A percentile compares a stretch with the other conserved stretches of the same genome.
Evolutionary conservation across 2,329 filamentous ascomycete species (phyloP).

Genomic region (Hyphodiscus sp.): DNA sequence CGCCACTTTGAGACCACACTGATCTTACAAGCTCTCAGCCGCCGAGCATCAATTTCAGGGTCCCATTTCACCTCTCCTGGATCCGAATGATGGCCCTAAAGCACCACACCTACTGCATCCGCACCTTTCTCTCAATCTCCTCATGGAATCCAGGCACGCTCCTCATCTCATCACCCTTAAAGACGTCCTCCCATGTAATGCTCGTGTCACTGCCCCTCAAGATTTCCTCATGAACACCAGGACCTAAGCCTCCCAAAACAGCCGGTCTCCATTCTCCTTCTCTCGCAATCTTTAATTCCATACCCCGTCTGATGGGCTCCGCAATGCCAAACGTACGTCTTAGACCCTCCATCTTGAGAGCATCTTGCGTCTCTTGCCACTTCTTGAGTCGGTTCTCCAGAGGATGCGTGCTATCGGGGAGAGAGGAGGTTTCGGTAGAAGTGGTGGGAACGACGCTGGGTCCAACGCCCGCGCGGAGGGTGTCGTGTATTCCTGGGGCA

Average conservation of each 20-base stretch:
- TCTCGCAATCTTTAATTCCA: conserved; percentile 88
- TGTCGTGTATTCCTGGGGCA: conserved; percentile 88
- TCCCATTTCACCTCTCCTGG: not conserved
- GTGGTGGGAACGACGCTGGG: conserved; percentile 48
- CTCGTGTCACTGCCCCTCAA: conserved; percentile 70
- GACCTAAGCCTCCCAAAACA: conserved; percentile 49
- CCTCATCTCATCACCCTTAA: conserved; percentile 68
- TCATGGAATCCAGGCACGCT: conserved; percentile 71
- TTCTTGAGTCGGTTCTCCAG: conserved; percentile 83
- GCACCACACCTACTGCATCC: conserved; percentile 47
- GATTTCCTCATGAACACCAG: conserved; percentile 80
- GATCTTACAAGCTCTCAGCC: conserved; percentile 16
- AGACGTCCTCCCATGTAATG: conserved; percentile 92
- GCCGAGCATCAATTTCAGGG: conserved; percentile 4
- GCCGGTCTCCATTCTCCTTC: conserved; percentile 75
- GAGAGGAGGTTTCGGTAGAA: conserved; percentile 32
- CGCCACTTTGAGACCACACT: conserved; percentile 13
- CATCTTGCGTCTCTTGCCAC: conserved; percentile 87
- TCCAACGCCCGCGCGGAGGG: conserved; percentile 76
- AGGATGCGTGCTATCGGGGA: conserved; percentile 64
- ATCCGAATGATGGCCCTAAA: no score
- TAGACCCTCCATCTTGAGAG: conserved; percentile 80
- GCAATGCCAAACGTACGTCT: conserved; percentile 85
- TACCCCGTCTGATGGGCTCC: conserved; percentile 84
- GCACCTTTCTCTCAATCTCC: conserved; percentile 89